A percentile compares a stretch with the other conserved stretches of the same genome.
These are phyloP conservation scores for Xylariaceae sp. DNA, from an alignment of 2,329 filamentous ascomycete genomes.

Conservation along the genomic window DNA sequence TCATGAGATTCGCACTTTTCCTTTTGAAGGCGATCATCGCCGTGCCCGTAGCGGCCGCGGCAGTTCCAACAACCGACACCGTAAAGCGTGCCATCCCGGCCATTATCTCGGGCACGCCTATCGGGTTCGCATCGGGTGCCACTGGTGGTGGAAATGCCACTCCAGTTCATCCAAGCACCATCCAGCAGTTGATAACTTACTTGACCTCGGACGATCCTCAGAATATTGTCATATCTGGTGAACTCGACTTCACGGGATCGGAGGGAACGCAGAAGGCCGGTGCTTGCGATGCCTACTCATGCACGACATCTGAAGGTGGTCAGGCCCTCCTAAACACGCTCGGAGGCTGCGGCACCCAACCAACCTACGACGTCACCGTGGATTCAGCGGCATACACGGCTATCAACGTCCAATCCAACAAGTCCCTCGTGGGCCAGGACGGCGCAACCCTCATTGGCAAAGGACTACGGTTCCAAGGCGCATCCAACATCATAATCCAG, in stretches of 20 bases:
- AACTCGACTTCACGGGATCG: slow-evolving; percentile 49
- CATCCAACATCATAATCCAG: slow-evolving; percentile 57
- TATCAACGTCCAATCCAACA: slow-evolving; percentile 52
- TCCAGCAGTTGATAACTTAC: slow-evolving; percentile 52
- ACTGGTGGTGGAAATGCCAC: slow-evolving; percentile 55
- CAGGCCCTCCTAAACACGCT: background rate
- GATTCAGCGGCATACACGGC: slow-evolving; percentile 24
- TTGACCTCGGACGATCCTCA: slow-evolving; percentile 48
- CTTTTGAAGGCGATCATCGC: background rate
- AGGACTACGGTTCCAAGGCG: slow-evolving; percentile 30
- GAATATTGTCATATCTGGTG: slow-evolving; percentile 53
- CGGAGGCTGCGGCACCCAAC: background rate
- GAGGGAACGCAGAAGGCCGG: slow-evolving; percentile 52
- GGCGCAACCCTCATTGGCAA: slow-evolving; percentile 47
- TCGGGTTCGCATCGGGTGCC: slow-evolving; percentile 44
- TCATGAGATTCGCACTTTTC: background rate
- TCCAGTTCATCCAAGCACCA: slow-evolving; percentile 49
- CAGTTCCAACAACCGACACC: background rate
- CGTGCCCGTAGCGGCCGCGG: background rate
- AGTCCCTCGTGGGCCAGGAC: slow-evolving; percentile 48
- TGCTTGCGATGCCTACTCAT: slow-evolving; percentile 20
- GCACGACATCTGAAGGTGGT: background rate
- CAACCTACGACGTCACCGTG: background rate
- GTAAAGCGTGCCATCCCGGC: background rate
- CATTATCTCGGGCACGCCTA: slow-evolving; percentile 30